These are phyloP conservation scores for Ulota crispa DNA, from an alignment of 225 moss, liverwort and hornwort genomes.

Conservation along the genomic window DNA sequence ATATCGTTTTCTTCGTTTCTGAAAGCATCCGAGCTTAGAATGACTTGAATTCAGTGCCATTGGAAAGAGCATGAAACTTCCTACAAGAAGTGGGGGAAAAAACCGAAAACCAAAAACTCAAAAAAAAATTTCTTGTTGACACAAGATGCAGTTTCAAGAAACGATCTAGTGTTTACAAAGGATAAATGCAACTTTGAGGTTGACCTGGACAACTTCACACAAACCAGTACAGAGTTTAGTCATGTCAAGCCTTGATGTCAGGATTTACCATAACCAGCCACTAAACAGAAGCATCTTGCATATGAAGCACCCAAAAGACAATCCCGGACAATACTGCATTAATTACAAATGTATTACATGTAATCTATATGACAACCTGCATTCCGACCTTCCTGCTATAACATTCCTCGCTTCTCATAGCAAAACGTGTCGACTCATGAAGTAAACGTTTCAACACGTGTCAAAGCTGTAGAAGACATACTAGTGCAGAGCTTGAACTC, in stretches of 20 bases:
- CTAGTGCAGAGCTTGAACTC: not conserved
- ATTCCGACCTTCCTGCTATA: constrained; percentile 11
- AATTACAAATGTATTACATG: not conserved
- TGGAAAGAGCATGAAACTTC: no score
- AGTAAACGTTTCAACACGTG: not conserved
- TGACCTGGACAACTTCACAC: no score
- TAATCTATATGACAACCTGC: not conserved
- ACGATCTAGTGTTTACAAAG: no score
- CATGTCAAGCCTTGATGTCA: not conserved
- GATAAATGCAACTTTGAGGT: no score
- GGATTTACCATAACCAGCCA: not conserved
- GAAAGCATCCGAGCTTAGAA: no score
- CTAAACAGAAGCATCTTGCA: not conserved
- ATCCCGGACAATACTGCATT: not conserved
- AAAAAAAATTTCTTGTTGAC: no score
- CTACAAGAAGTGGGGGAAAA: no score
- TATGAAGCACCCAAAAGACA: not conserved
- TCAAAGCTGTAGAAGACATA: constrained; percentile 6
- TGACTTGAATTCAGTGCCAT: no score
- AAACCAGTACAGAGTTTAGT: no score
- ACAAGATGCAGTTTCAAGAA: no score
- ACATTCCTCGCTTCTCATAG: not conserved
- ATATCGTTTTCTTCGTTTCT: no score
- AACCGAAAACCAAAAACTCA: no score
- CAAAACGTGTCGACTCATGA: constrained; percentile 2